Evolutionary conservation across 1,284 basidiomycete species (phyloP).

Genomic region (Cutaneotrichosporon cutaneum): DNA sequence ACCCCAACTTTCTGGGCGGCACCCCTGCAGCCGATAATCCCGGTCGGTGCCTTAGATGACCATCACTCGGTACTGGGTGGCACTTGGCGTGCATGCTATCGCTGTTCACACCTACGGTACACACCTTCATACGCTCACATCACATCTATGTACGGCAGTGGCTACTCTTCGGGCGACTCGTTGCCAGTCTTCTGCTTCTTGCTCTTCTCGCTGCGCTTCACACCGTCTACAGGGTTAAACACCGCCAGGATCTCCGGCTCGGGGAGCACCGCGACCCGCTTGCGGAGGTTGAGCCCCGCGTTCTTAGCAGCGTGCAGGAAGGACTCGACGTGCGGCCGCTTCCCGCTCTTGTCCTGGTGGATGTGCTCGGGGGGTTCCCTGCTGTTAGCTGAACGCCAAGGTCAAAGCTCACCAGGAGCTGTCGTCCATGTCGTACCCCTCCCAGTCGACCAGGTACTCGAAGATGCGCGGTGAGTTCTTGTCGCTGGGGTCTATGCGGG

Average conservation of each 20-base stretch:
- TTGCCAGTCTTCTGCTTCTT: no score
- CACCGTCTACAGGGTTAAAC: background rate
- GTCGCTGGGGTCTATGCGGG: slow-evolving; percentile 2
- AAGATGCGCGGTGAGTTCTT: slow-evolving; percentile 10
- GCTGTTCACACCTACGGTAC: no score
- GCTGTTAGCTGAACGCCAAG: background rate
- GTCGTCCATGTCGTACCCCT: slow-evolving; percentile 21
- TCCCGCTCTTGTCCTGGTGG: background rate
- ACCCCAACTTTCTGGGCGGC: no score
- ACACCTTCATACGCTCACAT: no score
- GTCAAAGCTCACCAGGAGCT: slow-evolving; percentile 21
- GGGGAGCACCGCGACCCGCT: background rate
- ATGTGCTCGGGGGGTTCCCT: background rate
- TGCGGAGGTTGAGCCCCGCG: background rate
- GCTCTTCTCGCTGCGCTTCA: background rate
- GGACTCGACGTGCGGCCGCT: background rate
- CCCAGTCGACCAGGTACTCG: slow-evolving; percentile 29
- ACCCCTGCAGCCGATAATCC: no score
- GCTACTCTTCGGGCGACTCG: no score
- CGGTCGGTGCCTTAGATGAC: no score
- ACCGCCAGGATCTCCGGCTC: background rate
- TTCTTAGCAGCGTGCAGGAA: background rate
- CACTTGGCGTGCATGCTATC: no score
- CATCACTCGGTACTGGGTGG: no score
- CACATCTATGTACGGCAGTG: no score